Percentiles rank a stretch among this genome's conserved stretches.
Conservation (phyloP, 441 rosid genomes). For the Corymbia citriodora region DNA sequence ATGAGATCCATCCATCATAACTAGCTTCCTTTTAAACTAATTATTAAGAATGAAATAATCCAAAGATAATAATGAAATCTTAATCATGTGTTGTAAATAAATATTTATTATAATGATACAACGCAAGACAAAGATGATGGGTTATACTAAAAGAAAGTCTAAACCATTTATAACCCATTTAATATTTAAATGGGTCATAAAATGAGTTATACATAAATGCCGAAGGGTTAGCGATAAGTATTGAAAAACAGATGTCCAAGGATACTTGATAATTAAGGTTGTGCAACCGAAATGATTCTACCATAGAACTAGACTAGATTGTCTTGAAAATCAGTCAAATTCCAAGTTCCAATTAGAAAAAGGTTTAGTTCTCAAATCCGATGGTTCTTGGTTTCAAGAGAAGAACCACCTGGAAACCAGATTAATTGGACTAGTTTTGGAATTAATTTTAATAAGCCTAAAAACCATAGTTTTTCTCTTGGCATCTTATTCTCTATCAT, state of each 20-base stretch:
- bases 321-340: rapidly evolving
- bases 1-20: not conserved
- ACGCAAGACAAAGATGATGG: not conserved
- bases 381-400: no score
- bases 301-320: rapidly evolving
- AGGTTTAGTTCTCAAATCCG: not conserved
- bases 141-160: no score
- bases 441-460: no score
- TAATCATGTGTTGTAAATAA: not conserved
- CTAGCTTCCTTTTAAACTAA: not conserved
- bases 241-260: not conserved
- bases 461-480: no score
- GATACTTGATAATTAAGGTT: not conserved
- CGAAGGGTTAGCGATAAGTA: not conserved
- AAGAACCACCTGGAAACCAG: rapidly evolving
- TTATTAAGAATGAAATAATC: not conserved
- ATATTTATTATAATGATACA: not conserved
- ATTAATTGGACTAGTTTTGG: rapidly evolving
- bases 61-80: not conserved
- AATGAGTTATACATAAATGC: no score
- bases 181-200: no score
- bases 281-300: not conserved
- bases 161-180: no score
- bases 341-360: rapidly evolving
- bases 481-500: no score